Conservation (phyloP, 148 eudicot genomes). For the Arbutus unedo region DNA sequence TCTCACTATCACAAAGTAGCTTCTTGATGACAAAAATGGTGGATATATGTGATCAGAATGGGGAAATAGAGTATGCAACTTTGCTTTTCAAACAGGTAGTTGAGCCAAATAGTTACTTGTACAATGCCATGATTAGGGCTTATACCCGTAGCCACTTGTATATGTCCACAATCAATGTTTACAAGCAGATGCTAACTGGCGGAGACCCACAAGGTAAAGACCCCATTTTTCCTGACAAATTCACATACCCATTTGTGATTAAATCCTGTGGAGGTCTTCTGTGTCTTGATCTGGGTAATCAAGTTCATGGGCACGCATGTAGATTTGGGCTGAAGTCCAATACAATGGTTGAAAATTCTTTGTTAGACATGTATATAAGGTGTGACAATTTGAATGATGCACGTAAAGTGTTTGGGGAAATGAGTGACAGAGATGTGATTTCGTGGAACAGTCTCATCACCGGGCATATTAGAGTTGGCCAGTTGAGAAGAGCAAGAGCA, state of each 20-base stretch:
- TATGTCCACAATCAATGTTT: constrained; percentile 12
- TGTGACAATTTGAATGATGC: constrained; percentile 22
- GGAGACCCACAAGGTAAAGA: constrained; percentile 11
- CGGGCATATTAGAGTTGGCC: constrained; percentile 30
- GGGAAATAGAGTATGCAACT: constrained; percentile 23
- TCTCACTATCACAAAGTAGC: constrained; percentile 29
- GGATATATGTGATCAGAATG: constrained; percentile 19
- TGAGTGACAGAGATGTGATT: constrained; percentile 24
- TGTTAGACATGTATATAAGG: constrained; percentile 25
- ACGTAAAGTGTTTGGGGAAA: constrained; percentile 27
- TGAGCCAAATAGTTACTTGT: constrained; percentile 29
- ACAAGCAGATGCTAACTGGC: constrained; percentile 21
- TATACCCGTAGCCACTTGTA: constrained; percentile 19
- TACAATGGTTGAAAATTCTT: constrained; percentile 14
- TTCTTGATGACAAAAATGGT: constrained; percentile 36
- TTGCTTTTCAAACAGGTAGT: constrained; percentile 21
- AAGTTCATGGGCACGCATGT: constrained; percentile 25
- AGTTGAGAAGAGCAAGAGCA: constrained; percentile 25
- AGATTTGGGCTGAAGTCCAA: constrained; percentile 21
- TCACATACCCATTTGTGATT: constrained; percentile 28
- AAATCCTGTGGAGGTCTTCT: constrained; percentile 26
- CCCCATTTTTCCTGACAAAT: constrained; percentile 23
- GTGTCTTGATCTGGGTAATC: constrained; percentile 22
- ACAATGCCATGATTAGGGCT: constrained; percentile 32
- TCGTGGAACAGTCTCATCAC: constrained; percentile 30